Conservation (phyloP, 2,329 filamentous ascomycete genomes). For the Rhinocladiella mackenziei region DNA sequence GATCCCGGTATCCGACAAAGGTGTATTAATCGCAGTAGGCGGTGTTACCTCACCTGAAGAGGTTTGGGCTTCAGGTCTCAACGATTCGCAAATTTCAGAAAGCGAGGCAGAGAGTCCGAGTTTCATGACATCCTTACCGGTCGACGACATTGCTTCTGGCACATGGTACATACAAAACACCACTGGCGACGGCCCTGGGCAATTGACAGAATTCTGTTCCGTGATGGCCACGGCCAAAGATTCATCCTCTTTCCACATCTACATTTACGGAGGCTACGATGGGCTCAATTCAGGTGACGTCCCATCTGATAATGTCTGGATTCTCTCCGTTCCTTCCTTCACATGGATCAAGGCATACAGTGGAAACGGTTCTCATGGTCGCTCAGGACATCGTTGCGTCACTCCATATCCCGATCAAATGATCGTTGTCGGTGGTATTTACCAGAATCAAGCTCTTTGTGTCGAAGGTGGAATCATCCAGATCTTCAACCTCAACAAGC, state of each 20-base stretch:
- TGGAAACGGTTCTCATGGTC: conserved; percentile 33
- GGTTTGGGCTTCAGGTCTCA: conserved; percentile 23
- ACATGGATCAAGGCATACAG: conserved; percentile 33
- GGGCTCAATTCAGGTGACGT: conserved; percentile 32
- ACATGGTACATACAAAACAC: conserved; percentile 42
- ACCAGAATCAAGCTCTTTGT: conserved; percentile 24
- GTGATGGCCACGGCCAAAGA: conserved; percentile 39
- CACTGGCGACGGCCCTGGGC: conserved; percentile 35
- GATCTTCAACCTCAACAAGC: conserved; percentile 40
- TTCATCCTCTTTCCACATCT: conserved; percentile 36
- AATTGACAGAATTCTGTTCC: conserved; percentile 40
- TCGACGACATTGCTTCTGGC: conserved; percentile 37
- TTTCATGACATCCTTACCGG: conserved; percentile 38
- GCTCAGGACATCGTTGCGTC: conserved; percentile 35
- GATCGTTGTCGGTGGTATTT: conserved; percentile 38
- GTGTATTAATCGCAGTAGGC: conserved; percentile 39
- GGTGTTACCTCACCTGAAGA: conserved; percentile 32
- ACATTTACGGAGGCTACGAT: conserved; percentile 37
- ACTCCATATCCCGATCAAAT: conserved; percentile 49
- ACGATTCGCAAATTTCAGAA: conserved; percentile 18
- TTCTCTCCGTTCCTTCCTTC: conserved; percentile 37
- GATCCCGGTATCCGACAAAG: conserved; percentile 42
- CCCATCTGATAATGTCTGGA: conserved; percentile 35
- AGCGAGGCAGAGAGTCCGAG: conserved; percentile 25
- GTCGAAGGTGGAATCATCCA: conserved; percentile 41